Evolutionary conservation across 108 stramenopile genomes (phyloP).

Genomic region (Stephanodiscus minutulus): DNA sequence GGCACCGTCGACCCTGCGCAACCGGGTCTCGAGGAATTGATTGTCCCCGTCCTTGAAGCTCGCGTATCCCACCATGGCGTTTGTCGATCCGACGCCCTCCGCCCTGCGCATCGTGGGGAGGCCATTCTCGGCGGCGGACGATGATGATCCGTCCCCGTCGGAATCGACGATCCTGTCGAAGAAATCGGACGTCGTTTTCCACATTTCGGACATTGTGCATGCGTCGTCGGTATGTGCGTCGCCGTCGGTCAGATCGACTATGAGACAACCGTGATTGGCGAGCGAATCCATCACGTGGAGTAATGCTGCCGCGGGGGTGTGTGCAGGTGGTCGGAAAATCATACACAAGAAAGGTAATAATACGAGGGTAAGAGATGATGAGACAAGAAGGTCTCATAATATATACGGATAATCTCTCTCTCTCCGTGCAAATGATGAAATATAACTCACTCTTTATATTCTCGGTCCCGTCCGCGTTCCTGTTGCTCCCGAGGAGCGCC

Average conservation of each 20-base stretch:
- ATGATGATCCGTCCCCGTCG: slow-evolving; percentile 27
- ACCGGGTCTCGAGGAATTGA: slow-evolving; percentile 80
- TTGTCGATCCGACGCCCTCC: slow-evolving; percentile 61
- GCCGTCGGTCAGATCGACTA: slow-evolving; percentile 82
- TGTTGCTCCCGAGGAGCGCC: slow-evolving; percentile 41
- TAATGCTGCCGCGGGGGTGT: slow-evolving; percentile 33
- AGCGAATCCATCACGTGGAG: slow-evolving; percentile 89
- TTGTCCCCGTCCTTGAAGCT: slow-evolving; percentile 63
- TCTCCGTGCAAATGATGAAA: not conserved
- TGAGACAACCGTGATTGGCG: slow-evolving; percentile 75
- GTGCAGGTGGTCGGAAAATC: not conserved
- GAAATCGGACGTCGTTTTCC: slow-evolving; percentile 59
- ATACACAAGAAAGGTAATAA: not conserved
- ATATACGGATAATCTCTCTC: not conserved
- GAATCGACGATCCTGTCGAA: slow-evolving; percentile 48
- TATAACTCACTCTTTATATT: slow-evolving; percentile 58
- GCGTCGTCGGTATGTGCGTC: slow-evolving; percentile 55
- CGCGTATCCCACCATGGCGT: slow-evolving; percentile 74
- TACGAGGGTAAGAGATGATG: too few relatives aligned
- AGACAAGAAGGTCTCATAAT: not conserved
- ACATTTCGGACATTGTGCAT: slow-evolving; percentile 63
- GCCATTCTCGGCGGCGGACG: slow-evolving; percentile 17
- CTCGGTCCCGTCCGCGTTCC: slow-evolving; percentile 67
- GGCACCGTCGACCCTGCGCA: slow-evolving; percentile 45
- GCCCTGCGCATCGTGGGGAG: slow-evolving; percentile 58